Base-by-base conservation (phyloP, 2,329 filamentous ascomycete species). In the Stylonectria norvegica region DNA sequence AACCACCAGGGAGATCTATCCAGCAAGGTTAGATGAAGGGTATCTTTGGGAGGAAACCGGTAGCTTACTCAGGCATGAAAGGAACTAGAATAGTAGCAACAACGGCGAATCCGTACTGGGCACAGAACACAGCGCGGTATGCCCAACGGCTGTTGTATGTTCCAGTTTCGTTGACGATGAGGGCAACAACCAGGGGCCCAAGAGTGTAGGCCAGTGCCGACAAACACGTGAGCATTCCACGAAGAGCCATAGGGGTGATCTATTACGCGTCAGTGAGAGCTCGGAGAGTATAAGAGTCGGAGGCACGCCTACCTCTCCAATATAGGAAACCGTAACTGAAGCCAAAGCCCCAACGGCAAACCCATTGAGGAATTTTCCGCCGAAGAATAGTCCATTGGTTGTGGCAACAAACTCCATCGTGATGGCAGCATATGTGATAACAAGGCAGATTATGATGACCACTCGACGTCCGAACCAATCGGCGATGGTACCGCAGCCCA, bases 291-390 rank as follows among this genome's bases (percentile, higher is more conserved):
- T n/a, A n/a, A n/a, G n/a, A n/a, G n/a, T n/a, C n/a, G n/a, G n/a
- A n/a, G n/a, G n/a, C 9, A 14, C 16, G 17, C 52, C 28, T 36
- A 60, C 59, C 54, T 63, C 60, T 39, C 59, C 58, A 19, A 61
- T 55, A 43, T 62, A 62, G 6, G 56, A 56, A 7, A 60, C 55
- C 1, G 53, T 53, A 5, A 60, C 55, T 0, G 57, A 52, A 0
- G 43, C 48, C 9, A 60, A 45, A 10, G 52, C 49, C 28, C 59
- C 59, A 18, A 58, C 55, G 0, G 63, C 61, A 39, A 69, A 67
- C 1, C 66, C 67, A 34, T 69, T 68, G 25, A 70, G 41, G 39
- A 69, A 66, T 43, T 70, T 70, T 12, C 66, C 67, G 18, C 60
- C 56, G 39, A 69, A 69, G 55, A 69, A 69, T 20, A 65, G 46